Percentiles rank a stretch among this genome's conserved stretches.
Conservation (phyloP, 1,284 basidiomycete genomes). For the Ganoderma boninense region DNA sequence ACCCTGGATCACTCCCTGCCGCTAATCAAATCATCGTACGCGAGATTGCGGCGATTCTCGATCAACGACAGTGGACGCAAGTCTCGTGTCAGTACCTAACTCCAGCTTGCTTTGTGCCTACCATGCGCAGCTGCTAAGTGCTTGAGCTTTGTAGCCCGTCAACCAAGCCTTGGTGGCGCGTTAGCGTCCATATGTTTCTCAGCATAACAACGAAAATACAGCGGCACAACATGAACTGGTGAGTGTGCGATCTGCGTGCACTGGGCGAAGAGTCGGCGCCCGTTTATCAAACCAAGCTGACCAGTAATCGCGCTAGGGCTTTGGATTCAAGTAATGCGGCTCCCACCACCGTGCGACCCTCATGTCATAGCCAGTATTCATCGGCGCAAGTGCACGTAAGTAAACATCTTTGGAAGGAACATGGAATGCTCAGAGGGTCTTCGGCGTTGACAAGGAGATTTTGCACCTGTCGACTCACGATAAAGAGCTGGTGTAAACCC, state of each 20-base stretch:
- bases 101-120: not conserved
- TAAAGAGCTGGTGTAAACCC: not conserved
- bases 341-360: constrained; percentile 1
- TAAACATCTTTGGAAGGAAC: not conserved
- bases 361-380: not conserved
- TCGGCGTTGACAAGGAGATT: not conserved
- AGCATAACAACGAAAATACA: not conserved
- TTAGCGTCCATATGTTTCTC: not conserved
- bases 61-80: not conserved
- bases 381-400: not conserved
- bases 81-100: not conserved
- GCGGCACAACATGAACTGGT: not conserved
- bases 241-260: not conserved
- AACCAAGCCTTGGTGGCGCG: not conserved
- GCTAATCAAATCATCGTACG: not conserved
- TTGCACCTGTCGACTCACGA: not conserved
- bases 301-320: not conserved
- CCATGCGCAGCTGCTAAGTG: not conserved
- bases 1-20: not conserved
- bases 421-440: not conserved
- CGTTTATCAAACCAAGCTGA: not conserved
- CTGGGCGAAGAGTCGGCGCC: not conserved
- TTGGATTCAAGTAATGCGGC: not conserved
- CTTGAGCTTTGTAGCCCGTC: not conserved
- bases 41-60: not conserved